phyloP scores from a whole-genome alignment of 306 rosid species.

The Alnus glutinosa region DNA sequence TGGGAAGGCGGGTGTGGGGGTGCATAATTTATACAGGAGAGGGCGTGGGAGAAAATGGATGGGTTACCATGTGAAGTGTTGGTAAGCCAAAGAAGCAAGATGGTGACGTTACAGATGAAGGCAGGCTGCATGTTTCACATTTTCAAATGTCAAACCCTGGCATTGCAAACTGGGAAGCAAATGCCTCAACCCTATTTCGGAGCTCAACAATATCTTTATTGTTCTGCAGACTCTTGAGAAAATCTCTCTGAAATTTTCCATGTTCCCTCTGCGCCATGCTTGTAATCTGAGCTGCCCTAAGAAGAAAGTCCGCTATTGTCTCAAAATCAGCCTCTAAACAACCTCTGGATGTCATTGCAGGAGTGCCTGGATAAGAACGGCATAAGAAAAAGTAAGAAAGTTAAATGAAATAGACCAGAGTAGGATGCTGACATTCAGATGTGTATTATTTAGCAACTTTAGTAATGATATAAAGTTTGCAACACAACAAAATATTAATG shows the following conservation, averaged over 20 bases:
- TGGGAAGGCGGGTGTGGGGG: too few relatives aligned
- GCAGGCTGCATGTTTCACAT: conserved; percentile 16
- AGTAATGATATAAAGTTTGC: neutral
- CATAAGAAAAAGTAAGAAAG: neutral
- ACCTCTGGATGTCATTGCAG: conserved; percentile 92
- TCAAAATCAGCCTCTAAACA: conserved; percentile 82
- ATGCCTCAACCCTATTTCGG: conserved; percentile 61
- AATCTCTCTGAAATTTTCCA: conserved; percentile 60
- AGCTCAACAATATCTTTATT: conserved; percentile 64
- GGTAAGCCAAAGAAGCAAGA: conserved; percentile 28
- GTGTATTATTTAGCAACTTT: neutral
- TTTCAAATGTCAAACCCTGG: conserved; percentile 66
- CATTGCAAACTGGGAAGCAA: conserved; percentile 75
- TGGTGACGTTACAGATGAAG: conserved; percentile 3
- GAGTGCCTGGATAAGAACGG: conserved; percentile 58
- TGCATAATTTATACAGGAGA: conserved; percentile 28
- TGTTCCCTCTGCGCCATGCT: conserved; percentile 55
- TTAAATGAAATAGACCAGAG: conserved; percentile 1
- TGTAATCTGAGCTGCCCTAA: conserved; percentile 72
- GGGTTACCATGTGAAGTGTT: conserved; percentile 24
- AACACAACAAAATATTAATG: too few relatives aligned
- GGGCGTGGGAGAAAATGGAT: neutral
- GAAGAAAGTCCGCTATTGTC: conserved; percentile 72
- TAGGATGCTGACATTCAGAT: neutral
- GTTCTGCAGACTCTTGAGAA: conserved; percentile 55